Conservation (phyloP, 495 filamentous ascomycete genomes). For the Hypoxylon intermedium region DNA sequence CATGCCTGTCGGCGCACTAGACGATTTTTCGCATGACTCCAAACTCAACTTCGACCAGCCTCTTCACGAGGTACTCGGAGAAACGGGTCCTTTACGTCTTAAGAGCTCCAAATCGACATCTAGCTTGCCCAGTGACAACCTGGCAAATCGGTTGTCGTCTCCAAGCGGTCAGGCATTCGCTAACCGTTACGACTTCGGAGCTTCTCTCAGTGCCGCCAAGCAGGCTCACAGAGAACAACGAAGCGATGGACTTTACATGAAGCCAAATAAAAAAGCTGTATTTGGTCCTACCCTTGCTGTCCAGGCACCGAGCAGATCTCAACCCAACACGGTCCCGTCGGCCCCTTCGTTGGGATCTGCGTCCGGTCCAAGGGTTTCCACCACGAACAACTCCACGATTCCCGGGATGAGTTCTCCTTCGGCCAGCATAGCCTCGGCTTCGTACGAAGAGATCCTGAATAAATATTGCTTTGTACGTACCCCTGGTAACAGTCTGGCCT, state of each 20-base stretch:
- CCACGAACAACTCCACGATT: conserved; percentile 19
- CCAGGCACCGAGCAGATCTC: conserved; percentile 30
- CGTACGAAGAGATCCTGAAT: conserved; percentile 92
- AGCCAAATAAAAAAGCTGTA: conserved; percentile 48
- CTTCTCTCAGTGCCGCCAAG: conserved; percentile 85
- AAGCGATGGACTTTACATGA: conserved; percentile 60
- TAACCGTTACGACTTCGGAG: conserved; percentile 91
- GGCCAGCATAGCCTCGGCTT: conserved; percentile 72
- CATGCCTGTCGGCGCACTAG: conserved; percentile 64
- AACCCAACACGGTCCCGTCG: conserved; percentile 22
- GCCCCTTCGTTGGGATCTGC: conserved; percentile 13
- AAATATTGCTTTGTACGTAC: conserved; percentile 98
- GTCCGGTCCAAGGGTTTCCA: conserved; percentile 16
- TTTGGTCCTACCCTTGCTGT: conserved; percentile 37
- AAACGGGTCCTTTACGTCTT: conserved; percentile 57
- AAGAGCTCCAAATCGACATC: conserved; percentile 58
- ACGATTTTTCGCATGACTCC: conserved; percentile 71
- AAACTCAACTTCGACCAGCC: conserved; percentile 65
- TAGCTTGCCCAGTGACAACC: conserved; percentile 57
- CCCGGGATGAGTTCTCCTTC: conserved; percentile 35
- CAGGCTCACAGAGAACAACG: conserved; percentile 66
- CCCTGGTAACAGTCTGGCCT: conserved; percentile 37
- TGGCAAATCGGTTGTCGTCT: conserved; percentile 57
- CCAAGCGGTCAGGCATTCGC: conserved; percentile 79
- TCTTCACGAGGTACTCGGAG: conserved; percentile 61